Conservation (phyloP, 2,329 filamentous ascomycete species). For the Emericellopsis atlantica region DNA sequence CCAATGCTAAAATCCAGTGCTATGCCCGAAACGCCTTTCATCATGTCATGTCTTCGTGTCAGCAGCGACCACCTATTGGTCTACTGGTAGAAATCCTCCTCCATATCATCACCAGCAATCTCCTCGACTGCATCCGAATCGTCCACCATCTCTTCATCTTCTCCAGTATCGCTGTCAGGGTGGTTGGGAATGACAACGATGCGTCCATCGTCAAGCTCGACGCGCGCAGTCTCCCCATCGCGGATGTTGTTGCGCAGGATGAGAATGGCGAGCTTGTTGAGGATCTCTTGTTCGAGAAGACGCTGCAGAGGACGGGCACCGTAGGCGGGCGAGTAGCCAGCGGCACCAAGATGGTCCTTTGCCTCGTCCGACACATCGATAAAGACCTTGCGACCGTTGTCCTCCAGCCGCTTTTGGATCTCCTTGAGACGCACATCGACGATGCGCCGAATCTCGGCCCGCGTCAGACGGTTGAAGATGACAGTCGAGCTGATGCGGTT, state of each 20-base stretch:
- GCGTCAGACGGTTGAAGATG: constrained; percentile 95
- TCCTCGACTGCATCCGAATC: constrained; percentile 67
- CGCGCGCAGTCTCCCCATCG: constrained; percentile 73
- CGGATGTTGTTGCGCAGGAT: constrained; percentile 75
- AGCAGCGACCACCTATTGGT: not conserved
- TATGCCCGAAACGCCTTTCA: no score
- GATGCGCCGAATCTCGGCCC: constrained; percentile 83
- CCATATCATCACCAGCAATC: constrained; percentile 44
- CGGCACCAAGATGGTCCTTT: constrained; percentile 82
- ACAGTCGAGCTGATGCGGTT: constrained; percentile 94
- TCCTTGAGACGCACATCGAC: constrained; percentile 81
- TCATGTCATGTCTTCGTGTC: no score
- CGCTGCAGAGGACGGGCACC: constrained; percentile 80
- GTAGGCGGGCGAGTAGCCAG: constrained; percentile 91
- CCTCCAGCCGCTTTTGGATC: constrained; percentile 79
- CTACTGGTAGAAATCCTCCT: constrained; percentile 41
- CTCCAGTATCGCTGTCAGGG: constrained; percentile 55
- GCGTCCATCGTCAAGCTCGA: constrained; percentile 68
- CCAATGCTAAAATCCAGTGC: not conserved
- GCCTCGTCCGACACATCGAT: constrained; percentile 77
- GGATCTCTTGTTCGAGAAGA: constrained; percentile 92
- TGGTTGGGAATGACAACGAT: constrained; percentile 80
- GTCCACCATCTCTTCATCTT: constrained; percentile 46
- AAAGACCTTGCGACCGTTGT: constrained; percentile 74
- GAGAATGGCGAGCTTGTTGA: constrained; percentile 84